These are phyloP conservation scores for Eucalyptus curtisii DNA, from an alignment of 345 rosid species.

Conservation along the genomic window DNA sequence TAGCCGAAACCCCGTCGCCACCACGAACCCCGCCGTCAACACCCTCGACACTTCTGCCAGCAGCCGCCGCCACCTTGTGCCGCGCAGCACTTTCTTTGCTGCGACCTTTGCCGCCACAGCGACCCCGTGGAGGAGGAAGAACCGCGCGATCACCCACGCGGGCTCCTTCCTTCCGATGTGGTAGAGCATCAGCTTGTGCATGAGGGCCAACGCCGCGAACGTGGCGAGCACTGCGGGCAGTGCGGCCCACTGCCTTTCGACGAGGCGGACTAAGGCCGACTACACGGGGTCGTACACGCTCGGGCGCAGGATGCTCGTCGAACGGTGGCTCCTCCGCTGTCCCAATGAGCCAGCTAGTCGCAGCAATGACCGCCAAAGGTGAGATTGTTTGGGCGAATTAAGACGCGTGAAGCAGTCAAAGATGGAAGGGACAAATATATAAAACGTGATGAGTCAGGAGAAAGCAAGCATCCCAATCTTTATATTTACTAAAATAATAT, in stretches of 20 bases:
- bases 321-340: neutral
- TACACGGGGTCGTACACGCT: neutral
- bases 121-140: constrained; percentile 14
- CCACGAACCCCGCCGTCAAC: neutral
- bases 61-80: neutral
- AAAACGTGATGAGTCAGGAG: too few species aligned
- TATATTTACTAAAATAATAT: too few species aligned
- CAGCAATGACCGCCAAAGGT: neutral
- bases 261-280: neutral
- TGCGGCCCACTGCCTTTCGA: neutral
- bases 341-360: too few species aligned
- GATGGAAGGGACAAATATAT: neutral
- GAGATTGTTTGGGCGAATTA: neutral
- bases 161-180: neutral
- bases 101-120: neutral
- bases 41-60: neutral
- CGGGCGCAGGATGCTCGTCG: neutral
- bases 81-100: neutral
- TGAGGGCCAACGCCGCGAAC: constrained; percentile 3
- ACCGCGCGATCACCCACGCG: constrained; percentile 5
- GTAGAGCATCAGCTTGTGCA: constrained; percentile 15
- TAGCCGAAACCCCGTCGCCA: constrained; percentile 5
- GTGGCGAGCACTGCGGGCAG: neutral
- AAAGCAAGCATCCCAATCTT: neutral
- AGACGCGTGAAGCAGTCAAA: neutral